A percentile compares a stretch with the other conserved stretches of the same genome.
Conservation (phyloP, 1,284 basidiomycete genomes). For the Athelia psychrophila region DNA sequence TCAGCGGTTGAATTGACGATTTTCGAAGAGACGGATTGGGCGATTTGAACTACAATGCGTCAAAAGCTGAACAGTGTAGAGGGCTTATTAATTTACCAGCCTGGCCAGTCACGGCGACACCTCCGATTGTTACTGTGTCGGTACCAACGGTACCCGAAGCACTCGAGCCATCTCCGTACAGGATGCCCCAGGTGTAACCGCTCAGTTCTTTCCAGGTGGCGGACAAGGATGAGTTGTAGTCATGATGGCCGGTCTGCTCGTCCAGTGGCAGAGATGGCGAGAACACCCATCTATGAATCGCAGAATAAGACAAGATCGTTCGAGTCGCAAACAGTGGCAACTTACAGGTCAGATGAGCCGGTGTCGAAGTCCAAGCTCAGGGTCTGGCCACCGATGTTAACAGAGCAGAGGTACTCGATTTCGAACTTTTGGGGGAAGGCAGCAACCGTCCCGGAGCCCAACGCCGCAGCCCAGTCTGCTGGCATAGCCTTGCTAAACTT, state of each 20-base stretch:
- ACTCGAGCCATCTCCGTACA: constrained; percentile 32
- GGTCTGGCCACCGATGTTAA: not conserved
- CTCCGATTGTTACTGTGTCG: constrained; percentile 29
- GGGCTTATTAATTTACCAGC: constrained; percentile 13
- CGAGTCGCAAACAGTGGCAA: not conserved
- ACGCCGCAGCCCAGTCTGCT: not conserved
- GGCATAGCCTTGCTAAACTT: not conserved
- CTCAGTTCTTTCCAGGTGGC: constrained; percentile 24
- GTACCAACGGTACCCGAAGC: constrained; percentile 21
- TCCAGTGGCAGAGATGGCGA: not conserved
- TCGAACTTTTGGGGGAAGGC: not conserved
- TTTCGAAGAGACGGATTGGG: constrained; percentile 27
- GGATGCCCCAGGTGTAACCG: constrained; percentile 33
- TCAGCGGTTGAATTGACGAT: constrained; percentile 35
- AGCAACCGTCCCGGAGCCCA: not conserved
- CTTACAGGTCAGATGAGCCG: constrained; percentile 18
- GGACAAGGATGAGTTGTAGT: constrained; percentile 32
- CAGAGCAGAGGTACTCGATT: not conserved
- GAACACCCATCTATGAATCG: constrained; percentile 23
- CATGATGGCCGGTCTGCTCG: constrained; percentile 19
- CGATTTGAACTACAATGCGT: constrained; percentile 24
- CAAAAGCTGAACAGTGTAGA: too few species aligned
- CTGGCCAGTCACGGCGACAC: constrained; percentile 27
- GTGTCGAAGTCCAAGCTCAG: constrained; percentile 29
- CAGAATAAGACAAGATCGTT: not conserved